These are phyloP conservation scores for Podospora fimiseda DNA, from an alignment of 495 filamentous ascomycete genomes.

Conservation along the genomic window DNA sequence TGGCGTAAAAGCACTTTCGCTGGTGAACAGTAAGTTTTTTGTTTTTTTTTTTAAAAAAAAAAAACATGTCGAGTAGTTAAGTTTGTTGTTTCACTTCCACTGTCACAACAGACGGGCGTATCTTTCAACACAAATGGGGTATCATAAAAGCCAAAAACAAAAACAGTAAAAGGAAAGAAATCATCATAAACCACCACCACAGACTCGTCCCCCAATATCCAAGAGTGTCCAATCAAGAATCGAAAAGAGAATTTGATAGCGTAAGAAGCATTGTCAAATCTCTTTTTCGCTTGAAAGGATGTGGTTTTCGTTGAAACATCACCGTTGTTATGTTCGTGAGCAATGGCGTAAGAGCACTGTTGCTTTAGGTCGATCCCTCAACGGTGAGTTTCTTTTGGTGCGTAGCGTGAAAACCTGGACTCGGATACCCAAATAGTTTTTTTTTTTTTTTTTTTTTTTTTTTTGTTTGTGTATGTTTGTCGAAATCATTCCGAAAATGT, in stretches of 20 bases:
- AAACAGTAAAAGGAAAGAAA: slow-evolving; percentile 10
- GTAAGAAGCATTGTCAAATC: slow-evolving; percentile 16
- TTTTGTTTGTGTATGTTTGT: slow-evolving; percentile 31
- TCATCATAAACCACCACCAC: slow-evolving; percentile 14
- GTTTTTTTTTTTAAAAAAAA: too few species aligned
- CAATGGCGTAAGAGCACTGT: slow-evolving; percentile 33
- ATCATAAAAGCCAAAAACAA: slow-evolving; percentile 38
- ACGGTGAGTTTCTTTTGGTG: not conserved
- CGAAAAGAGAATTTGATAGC: slow-evolving; percentile 4
- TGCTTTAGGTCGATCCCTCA: not conserved
- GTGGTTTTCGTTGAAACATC: too few species aligned
- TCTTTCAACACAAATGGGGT: slow-evolving; percentile 53
- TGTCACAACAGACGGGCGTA: slow-evolving; percentile 39
- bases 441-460: not conserved
- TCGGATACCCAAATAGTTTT: not conserved
- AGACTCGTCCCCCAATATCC: not conserved
- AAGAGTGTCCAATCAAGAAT: not conserved
- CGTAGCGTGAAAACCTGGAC: not conserved
- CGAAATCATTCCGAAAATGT: slow-evolving; percentile 5
- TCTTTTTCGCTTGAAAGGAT: too few species aligned
- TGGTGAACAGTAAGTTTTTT: not conserved
- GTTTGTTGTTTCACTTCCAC: slow-evolving; percentile 1
- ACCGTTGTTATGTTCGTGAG: too few species aligned
- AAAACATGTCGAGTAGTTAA: too few species aligned
- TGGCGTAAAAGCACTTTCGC: slow-evolving; percentile 6